A percentile compares a stretch with the other conserved stretches of the same genome.
These are phyloP conservation scores for Saccharomyces hybrid DNA, from an alignment of 1,139 yeast species.

Conservation along the genomic window DNA sequence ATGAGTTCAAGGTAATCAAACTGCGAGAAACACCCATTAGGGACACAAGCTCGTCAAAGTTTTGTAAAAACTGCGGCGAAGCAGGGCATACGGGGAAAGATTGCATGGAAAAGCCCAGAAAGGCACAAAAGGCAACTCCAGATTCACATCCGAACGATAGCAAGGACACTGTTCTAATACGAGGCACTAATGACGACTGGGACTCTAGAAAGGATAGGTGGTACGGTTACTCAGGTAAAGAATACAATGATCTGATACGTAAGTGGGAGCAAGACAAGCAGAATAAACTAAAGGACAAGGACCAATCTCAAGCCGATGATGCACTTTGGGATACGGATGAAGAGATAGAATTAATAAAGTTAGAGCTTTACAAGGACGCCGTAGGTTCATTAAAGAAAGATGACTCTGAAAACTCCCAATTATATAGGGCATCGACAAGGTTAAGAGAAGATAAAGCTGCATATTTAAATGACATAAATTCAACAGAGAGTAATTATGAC, in stretches of 20 bases:
- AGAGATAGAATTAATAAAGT: slow-evolving; percentile 25
- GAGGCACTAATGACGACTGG: slow-evolving; percentile 17
- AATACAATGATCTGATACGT: slow-evolving; percentile 19
- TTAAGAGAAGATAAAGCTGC: slow-evolving; percentile 31
- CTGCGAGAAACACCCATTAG: neutral
- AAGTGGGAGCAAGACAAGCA: slow-evolving; percentile 15
- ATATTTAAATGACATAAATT: slow-evolving; percentile 27
- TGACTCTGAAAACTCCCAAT: slow-evolving; percentile 12
- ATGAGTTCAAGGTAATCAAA: slow-evolving; percentile 14
- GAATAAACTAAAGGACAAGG: neutral
- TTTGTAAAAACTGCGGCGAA: slow-evolving; percentile 26
- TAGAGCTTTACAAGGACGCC: slow-evolving; percentile 22
- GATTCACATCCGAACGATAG: neutral
- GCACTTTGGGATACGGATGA: slow-evolving; percentile 24
- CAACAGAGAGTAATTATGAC: slow-evolving; percentile 27
- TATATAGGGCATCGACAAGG: slow-evolving; percentile 22
- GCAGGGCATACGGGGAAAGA: slow-evolving; percentile 22
- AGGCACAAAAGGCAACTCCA: slow-evolving; percentile 5
- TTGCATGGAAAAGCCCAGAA: slow-evolving; percentile 27
- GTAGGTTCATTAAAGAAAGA: slow-evolving; percentile 14
- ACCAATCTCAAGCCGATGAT: neutral
- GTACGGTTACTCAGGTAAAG: slow-evolving; percentile 30
- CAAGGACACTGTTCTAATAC: slow-evolving; percentile 4
- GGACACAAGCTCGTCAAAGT: neutral
- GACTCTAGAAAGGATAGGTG: slow-evolving; percentile 32